A percentile compares a stretch with the other conserved stretches of the same genome.
Conservation (phyloP, 768 basidiomycete genomes). For the Leccinum pellstonianum region DNA sequence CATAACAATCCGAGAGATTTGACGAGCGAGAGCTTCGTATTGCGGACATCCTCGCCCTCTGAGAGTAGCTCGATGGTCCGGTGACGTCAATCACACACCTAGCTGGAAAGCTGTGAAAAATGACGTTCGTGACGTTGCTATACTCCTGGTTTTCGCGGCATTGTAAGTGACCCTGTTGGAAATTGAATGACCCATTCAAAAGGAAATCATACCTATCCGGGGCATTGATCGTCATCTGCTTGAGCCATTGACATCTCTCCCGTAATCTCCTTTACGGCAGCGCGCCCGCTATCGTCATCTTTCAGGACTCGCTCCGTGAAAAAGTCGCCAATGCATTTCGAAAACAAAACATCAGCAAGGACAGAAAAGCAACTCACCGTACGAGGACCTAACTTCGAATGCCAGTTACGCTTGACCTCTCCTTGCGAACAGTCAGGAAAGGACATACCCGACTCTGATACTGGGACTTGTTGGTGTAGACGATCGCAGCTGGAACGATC, state of each 20-base stretch:
- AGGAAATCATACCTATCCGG: slow-evolving; percentile 55
- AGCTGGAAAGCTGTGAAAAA: slow-evolving; percentile 14
- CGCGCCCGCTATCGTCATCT: slow-evolving; percentile 40
- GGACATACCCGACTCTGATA: slow-evolving; percentile 56
- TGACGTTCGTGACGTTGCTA: slow-evolving; percentile 57
- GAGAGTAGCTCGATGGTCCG: slow-evolving; percentile 25
- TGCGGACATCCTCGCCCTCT: slow-evolving; percentile 14
- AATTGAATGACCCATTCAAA: slow-evolving; percentile 2
- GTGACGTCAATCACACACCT: neutral
- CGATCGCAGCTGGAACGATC: slow-evolving; percentile 64
- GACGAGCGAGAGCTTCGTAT: slow-evolving; percentile 45
- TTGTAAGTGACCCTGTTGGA: slow-evolving; percentile 56
- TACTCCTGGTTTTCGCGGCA: slow-evolving; percentile 55
- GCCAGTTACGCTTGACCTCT: neutral
- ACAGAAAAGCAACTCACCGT: slow-evolving; percentile 1
- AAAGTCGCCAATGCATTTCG: slow-evolving; percentile 7
- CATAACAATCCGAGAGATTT: slow-evolving; percentile 56
- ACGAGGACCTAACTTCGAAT: neutral
- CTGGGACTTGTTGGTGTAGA: slow-evolving; percentile 66
- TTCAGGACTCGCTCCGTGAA: slow-evolving; percentile 1
- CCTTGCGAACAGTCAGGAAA: neutral
- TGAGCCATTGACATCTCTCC: slow-evolving; percentile 47
- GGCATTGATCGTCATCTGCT: slow-evolving; percentile 60
- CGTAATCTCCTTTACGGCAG: slow-evolving; percentile 59
- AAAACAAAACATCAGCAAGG: neutral